Base-by-base conservation (phyloP, 1,139 yeast species). In the Hyphopichia wangnamkhiaoensis region DNA sequence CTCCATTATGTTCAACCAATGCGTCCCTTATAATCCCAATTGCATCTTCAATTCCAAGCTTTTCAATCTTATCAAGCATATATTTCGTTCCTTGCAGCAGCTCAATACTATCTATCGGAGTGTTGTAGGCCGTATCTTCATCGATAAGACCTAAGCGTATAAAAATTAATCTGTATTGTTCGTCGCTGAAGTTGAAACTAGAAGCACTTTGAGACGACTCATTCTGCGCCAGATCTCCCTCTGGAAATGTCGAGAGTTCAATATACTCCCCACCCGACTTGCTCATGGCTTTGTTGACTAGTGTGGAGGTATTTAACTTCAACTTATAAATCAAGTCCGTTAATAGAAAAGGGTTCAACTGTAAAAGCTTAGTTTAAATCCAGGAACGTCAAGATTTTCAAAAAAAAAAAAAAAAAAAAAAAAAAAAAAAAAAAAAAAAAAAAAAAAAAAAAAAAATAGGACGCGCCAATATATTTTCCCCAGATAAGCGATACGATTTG, bases 1-100 rank as follows among this genome's bases (percentile, higher is more conserved):
- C 78, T 1, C 71, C 73, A 7, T 51, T 52, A 39, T 71, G 75
- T 12, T 65, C 72, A 1, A 52, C 75, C 43, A 72, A 52, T 0
- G 71, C 58, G 6, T 65, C 65, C 31, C 76, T 53, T 4, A 71
- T 49, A 6, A 71, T 63, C 5, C 53, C 52, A 3, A 68, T 47
- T 1, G 76, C 68, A 2, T 58, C 57, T 2, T 47, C 44, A 1
- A 54, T 41, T 2, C 42, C 27, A 34, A 70, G 41, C 3, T 48
- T 40, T 2, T 51, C 52, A 16, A 70, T 59, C 36, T 54, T 60
- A 15, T 54, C 53, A 10, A 70, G 46, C 66, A 71, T 67, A 41
- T 48, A 70, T 31, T 48, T 45, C 2, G 61, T 56, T 16, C 46
- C 52, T 16, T 41, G 37, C 4, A 68, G 55, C 8, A 61, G 44